phyloP scores from a whole-genome alignment of 2,329 filamentous ascomycete species.

The Ambrosiella xylebori region DNA sequence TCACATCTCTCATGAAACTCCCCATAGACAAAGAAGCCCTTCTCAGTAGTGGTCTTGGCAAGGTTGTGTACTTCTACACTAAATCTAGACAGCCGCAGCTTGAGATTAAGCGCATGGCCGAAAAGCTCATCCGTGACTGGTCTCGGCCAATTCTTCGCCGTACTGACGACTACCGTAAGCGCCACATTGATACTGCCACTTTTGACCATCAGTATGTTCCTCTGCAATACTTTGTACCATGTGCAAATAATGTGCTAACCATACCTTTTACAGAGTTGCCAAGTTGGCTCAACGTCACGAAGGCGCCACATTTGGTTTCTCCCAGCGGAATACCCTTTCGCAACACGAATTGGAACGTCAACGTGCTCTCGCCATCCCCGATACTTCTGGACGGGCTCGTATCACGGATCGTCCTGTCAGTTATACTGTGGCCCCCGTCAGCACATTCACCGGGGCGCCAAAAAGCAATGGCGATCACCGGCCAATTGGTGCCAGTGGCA shows the following conservation, averaged over 20 bases:
- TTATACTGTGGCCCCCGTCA: constrained; percentile 43
- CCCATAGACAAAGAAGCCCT: constrained; percentile 84
- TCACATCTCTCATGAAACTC: constrained; percentile 60
- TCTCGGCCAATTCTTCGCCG: constrained; percentile 84
- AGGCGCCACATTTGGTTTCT: constrained; percentile 31
- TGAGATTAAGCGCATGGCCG: constrained; percentile 81
- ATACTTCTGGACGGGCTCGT: constrained; percentile 38
- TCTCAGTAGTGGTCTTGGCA: constrained; percentile 82
- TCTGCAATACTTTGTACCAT: constrained; percentile 9
- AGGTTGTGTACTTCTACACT: constrained; percentile 92
- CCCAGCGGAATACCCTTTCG: constrained; percentile 29
- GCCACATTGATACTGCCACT: constrained; percentile 45
- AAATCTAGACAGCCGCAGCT: constrained; percentile 81
- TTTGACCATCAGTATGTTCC: constrained; percentile 43
- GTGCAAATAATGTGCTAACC: neutral
- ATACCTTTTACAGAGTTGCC: constrained; percentile 26
- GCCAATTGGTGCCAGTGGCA: constrained; percentile 44
- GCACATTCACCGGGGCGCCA: constrained; percentile 39
- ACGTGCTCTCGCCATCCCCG: constrained; percentile 38
- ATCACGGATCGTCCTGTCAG: constrained; percentile 36
- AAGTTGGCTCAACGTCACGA: constrained; percentile 34
- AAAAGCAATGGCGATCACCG: constrained; percentile 26
- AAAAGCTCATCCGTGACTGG: constrained; percentile 88
- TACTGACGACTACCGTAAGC: constrained; percentile 87
- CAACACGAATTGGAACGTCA: constrained; percentile 37